Evolutionary conservation across 305 asterid species (phyloP), one percentile per base, ranked within the genome.

Genomic region (Withania somnifera): DNA sequence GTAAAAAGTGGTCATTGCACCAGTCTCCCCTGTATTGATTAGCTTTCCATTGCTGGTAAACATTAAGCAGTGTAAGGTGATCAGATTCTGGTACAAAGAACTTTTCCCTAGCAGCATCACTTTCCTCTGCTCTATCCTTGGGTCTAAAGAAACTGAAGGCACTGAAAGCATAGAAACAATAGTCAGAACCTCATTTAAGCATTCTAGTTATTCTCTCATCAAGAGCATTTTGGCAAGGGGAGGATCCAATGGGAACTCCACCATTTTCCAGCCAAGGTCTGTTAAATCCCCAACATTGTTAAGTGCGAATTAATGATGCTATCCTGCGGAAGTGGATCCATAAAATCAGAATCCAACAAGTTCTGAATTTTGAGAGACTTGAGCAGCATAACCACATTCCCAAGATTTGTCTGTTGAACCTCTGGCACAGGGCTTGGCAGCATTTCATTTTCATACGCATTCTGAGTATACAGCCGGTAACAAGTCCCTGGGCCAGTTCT

Each of bases 241-340:
- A 30, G 99, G 99, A 81, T 97, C 99, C 11, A 95, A 91, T 1
- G 98, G 98, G 82, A 97, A 92, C 89, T 97, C 99, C 9, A 95
- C 98, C 98, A 97, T 97, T 84, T 95, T 93, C 98, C 98, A 95
- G 80, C 99, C 98, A 30, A 97, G 88, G 82, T 69, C 93, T 0
- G 99, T 95, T 67, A 97, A 87, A 86, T 84, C 92, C 38, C 99
- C 99, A 7, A 93, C 97, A 81, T 95, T 97, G 86, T 89, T 92
- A 63, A 97, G 86, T 50, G 99, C 99, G 99, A 97, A 86, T 93
- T 95, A 26, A 92, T 94, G 81, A 93, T 93, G 85, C 95, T 97
- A 63, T 97, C 99, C 56, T 97, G 98, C 54, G 99, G 99, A 28
- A 97, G 99, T 5, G 99, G 98, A 36, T 97, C 99, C 98, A 97